These are phyloP conservation scores for Parietaria judaica DNA, from an alignment of 306 rosid species.

Conservation along the genomic window DNA sequence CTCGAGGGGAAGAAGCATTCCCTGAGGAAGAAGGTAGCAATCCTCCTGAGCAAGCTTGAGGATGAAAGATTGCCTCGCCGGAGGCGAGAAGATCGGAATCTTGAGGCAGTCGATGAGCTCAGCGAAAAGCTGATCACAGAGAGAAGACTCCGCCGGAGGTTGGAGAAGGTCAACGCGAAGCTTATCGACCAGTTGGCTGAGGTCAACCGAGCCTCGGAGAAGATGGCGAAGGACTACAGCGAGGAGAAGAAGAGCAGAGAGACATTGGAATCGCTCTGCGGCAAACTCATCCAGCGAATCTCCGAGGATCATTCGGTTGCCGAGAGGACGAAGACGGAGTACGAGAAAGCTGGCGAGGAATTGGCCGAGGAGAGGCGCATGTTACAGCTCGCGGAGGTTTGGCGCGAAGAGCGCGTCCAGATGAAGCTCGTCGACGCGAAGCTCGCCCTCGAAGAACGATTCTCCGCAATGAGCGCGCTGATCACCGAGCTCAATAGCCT, in stretches of 20 bases:
- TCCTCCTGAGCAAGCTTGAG: slow-evolving; percentile 27
- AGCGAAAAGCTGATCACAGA: slow-evolving; percentile 29
- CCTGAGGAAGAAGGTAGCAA: slow-evolving; percentile 27
- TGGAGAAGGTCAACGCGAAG: slow-evolving; percentile 27
- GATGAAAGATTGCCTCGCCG: slow-evolving; percentile 26
- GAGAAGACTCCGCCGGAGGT: slow-evolving; percentile 28
- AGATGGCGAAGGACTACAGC: slow-evolving; percentile 29
- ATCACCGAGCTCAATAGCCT: slow-evolving; percentile 31
- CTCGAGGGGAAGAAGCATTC: slow-evolving; percentile 27
- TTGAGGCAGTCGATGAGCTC: slow-evolving; percentile 21
- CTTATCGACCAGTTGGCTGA: slow-evolving; percentile 31
- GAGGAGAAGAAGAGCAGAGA: slow-evolving; percentile 42
- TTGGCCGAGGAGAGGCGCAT: slow-evolving; percentile 58
- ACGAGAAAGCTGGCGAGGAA: slow-evolving; percentile 28
- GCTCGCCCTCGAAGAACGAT: slow-evolving; percentile 44
- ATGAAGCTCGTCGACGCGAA: slow-evolving; percentile 67
- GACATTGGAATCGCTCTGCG: slow-evolving; percentile 32
- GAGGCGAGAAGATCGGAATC: slow-evolving; percentile 20
- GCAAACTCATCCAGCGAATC: slow-evolving; percentile 32
- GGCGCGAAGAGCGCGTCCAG: slow-evolving; percentile 69
- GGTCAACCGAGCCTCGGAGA: slow-evolving; percentile 24
- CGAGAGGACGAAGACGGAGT: slow-evolving; percentile 31
- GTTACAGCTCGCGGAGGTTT: slow-evolving; percentile 46
- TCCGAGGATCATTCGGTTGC: slow-evolving; percentile 36
- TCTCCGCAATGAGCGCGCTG: slow-evolving; percentile 36